phyloP scores from a whole-genome alignment of 2,329 filamentous ascomycete species.

The Arthrinium phaeospermum region DNA sequence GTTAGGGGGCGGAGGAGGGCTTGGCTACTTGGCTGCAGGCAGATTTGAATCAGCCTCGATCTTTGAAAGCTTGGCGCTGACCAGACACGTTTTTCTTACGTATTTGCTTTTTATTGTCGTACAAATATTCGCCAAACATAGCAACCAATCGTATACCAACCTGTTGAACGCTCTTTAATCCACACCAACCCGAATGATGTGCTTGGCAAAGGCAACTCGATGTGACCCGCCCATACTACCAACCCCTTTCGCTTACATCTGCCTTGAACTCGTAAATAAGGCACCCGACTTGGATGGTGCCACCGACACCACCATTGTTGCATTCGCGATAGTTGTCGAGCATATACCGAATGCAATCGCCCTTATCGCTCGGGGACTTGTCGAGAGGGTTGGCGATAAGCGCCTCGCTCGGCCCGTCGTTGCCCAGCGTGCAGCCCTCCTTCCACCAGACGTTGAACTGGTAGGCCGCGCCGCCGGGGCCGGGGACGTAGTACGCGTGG shows the following conservation, averaged over 20 bases:
- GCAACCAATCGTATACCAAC: too few relatives aligned
- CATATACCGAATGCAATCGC: not conserved
- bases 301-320: not conserved
- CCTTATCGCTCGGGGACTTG: not conserved
- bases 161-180: too few relatives aligned
- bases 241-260: not conserved
- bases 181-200: too few relatives aligned
- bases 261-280: not conserved
- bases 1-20: too few relatives aligned
- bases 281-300: not conserved
- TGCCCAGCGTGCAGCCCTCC: not conserved
- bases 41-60: too few relatives aligned
- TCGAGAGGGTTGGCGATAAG: not conserved
- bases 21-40: too few relatives aligned
- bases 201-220: too few relatives aligned
- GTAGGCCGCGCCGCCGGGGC: not conserved
- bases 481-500: not conserved
- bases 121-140: too few relatives aligned
- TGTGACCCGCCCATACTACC: not conserved
- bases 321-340: not conserved
- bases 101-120: too few relatives aligned
- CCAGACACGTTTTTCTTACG: too few relatives aligned
- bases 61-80: too few relatives aligned
- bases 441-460: not conserved
- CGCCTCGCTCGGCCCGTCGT: not conserved